Conservation (phyloP, 1,284 basidiomycete species). For the Sporisorium reilianum region DNA sequence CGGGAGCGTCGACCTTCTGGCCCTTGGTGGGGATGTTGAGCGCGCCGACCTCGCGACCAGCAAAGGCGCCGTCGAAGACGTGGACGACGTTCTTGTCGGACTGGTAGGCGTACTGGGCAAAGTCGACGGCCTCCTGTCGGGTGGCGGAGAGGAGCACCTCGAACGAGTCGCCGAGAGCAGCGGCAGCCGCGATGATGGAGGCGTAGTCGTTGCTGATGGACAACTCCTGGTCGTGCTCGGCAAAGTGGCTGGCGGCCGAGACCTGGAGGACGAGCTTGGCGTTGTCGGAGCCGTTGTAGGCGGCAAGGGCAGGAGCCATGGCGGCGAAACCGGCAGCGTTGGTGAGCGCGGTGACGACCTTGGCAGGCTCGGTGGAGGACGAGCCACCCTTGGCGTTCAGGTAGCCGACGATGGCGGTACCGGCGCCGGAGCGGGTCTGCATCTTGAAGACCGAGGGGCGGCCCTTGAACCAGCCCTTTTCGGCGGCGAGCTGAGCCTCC, state of each 20-base stretch:
- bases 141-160: slow-evolving; percentile 63
- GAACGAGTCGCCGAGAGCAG: slow-evolving; percentile 57
- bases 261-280: slow-evolving; percentile 66
- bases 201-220: slow-evolving; percentile 66
- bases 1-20: slow-evolving; percentile 75
- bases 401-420: slow-evolving; percentile 65
- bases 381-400: slow-evolving; percentile 53
- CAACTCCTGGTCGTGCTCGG: slow-evolving; percentile 50
- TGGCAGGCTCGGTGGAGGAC: slow-evolving; percentile 40
- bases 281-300: slow-evolving; percentile 45
- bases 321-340: slow-evolving; percentile 64
- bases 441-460: slow-evolving; percentile 63
- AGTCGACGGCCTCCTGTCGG: slow-evolving; percentile 64
- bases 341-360: slow-evolving; percentile 63
- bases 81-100: slow-evolving; percentile 58
- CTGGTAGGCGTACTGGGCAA: slow-evolving; percentile 64
- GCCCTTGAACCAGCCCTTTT: slow-evolving; percentile 48
- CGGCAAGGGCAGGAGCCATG: slow-evolving; percentile 65
- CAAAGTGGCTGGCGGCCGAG: slow-evolving; percentile 61
- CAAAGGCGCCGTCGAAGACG: slow-evolving; percentile 68
- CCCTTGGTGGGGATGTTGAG: slow-evolving; percentile 53
- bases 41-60: slow-evolving; percentile 60
- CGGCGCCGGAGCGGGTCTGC: slow-evolving; percentile 76
- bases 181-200: slow-evolving; percentile 62
- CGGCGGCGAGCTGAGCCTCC: slow-evolving; percentile 45